Percentiles rank a stretch among this genome's conserved stretches.
Evolutionary conservation across 257 asterid genomes (phyloP).

Genomic region (Rehmannia glutinosa): DNA sequence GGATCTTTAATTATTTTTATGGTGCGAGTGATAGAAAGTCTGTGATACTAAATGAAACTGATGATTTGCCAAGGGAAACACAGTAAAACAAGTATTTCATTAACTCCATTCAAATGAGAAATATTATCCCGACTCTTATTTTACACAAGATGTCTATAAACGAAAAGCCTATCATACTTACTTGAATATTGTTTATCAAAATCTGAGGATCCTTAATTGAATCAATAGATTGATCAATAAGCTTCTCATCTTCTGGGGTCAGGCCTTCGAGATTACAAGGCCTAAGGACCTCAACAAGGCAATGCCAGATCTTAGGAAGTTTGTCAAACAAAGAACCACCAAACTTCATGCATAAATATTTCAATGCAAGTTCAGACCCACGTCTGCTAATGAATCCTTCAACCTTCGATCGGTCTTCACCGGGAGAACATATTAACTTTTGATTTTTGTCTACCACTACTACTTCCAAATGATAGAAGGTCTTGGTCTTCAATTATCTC

Average conservation of each 20-base stretch:
- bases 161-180: constrained; percentile 24
- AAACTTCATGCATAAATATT: constrained; percentile 78
- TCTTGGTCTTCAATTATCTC: constrained; percentile 90
- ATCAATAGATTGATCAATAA: constrained; percentile 54
- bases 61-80: background rate
- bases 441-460: constrained; percentile 50
- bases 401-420: constrained; percentile 82
- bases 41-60: background rate
- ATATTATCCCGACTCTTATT: background rate
- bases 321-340: constrained; percentile 78
- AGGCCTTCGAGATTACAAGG: constrained; percentile 63
- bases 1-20: background rate
- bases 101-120: background rate
- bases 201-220: constrained; percentile 75
- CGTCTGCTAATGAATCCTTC: constrained; percentile 95
- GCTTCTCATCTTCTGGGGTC: constrained; percentile 61
- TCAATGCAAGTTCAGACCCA: constrained; percentile 92
- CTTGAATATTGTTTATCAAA: constrained; percentile 94
- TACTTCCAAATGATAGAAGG: constrained; percentile 69
- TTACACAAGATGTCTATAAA: background rate
- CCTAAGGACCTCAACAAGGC: constrained; percentile 90
- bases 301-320: constrained; percentile 94
- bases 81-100: background rate
- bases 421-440: constrained; percentile 70
- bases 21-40: background rate